phyloP scores from a whole-genome alignment of 352 stramenopile genomes.

The Globisporangium paddicum region DNA sequence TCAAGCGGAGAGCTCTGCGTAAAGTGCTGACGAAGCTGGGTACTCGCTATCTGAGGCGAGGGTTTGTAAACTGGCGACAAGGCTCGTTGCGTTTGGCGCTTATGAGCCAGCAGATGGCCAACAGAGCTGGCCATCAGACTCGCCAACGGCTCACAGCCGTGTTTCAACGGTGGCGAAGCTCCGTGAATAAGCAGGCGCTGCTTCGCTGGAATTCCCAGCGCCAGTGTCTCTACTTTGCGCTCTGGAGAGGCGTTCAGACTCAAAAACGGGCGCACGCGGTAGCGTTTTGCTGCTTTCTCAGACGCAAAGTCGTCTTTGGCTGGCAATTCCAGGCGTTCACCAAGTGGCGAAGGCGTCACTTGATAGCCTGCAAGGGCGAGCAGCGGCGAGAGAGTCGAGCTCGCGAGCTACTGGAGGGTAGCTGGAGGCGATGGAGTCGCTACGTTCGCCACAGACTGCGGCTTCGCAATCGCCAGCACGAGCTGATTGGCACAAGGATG shows the following conservation, averaged over 20 bases:
- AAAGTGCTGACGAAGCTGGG: neutral
- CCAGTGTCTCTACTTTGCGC: conserved; percentile 9
- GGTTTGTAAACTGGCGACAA: conserved; percentile 1
- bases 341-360: conserved; percentile 18
- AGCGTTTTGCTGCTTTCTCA: conserved; percentile 15
- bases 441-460: neutral
- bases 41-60: neutral
- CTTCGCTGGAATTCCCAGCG: conserved; percentile 13
- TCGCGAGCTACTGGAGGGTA: neutral
- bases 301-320: neutral
- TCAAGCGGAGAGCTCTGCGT: neutral
- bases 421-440: neutral
- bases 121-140: neutral
- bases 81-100: neutral
- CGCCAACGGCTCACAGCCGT: neutral
- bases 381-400: neutral
- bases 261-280: neutral
- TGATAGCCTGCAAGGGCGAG: neutral
- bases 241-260: conserved; percentile 6
- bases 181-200: neutral
- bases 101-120: neutral
- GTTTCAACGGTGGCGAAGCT: neutral
- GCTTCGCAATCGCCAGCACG: conserved; percentile 1
- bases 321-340: conserved; percentile 17
- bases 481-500: neutral